phyloP scores from a whole-genome alignment of 345 rosid species.

The Leavenworthia alabamica region DNA sequence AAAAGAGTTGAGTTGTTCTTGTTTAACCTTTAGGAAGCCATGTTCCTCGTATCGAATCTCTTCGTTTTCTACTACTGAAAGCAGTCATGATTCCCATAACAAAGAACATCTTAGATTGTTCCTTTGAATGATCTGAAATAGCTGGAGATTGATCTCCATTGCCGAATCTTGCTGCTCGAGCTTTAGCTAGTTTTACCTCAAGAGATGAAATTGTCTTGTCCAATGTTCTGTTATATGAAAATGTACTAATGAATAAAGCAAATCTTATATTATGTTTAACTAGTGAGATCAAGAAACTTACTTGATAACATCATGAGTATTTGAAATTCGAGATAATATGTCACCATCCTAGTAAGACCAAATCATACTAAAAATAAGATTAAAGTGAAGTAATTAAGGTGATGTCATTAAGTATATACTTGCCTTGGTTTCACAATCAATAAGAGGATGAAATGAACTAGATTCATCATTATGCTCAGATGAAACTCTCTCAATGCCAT shows the following conservation, averaged over 20 bases:
- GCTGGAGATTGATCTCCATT: constrained; percentile 33
- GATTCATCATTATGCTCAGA: constrained; percentile 32
- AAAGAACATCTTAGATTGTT: constrained; percentile 65
- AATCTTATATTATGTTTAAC: no score
- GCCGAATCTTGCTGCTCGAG: constrained; percentile 34
- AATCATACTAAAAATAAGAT: constrained; percentile 37
- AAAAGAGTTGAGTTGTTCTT: background rate
- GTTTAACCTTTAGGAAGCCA: constrained; percentile 84
- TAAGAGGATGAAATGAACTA: constrained; percentile 38
- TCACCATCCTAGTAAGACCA: constrained; percentile 50
- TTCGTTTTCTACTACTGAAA: constrained; percentile 77
- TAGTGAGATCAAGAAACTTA: constrained; percentile 25
- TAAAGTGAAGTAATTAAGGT: constrained; percentile 20
- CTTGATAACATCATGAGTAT: constrained; percentile 85
- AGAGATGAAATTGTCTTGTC: constrained; percentile 59
- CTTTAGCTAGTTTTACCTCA: constrained; percentile 56
- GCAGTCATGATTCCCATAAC: constrained; percentile 88
- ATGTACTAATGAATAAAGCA: background rate
- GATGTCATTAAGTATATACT: no score
- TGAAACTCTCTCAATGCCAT: constrained; percentile 34
- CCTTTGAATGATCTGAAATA: constrained; percentile 40
- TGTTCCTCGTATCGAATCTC: constrained; percentile 65
- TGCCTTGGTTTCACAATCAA: constrained; percentile 77
- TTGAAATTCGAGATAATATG: constrained; percentile 83
- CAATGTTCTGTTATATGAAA: constrained; percentile 46